These are phyloP conservation scores for Silene conica DNA, from an alignment of 148 eudicot genomes.

Conservation along the genomic window DNA sequence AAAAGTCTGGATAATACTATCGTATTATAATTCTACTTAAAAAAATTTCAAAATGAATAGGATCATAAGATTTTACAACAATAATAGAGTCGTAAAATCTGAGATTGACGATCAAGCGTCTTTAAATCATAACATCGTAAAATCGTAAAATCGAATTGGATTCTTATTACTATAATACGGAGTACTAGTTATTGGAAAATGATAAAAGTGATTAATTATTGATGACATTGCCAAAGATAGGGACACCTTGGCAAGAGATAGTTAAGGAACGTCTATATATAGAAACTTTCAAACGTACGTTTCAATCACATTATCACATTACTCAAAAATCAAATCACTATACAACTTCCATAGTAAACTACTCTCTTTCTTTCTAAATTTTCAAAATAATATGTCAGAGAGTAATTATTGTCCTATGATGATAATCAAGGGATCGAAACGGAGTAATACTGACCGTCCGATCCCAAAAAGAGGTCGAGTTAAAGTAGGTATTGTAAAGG, in stretches of 20 bases:
- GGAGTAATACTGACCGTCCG: slow-evolving; percentile 32
- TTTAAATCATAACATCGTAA: too few relatives aligned
- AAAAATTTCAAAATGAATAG: too few relatives aligned
- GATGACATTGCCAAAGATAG: not conserved
- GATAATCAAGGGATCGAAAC: slow-evolving; percentile 7
- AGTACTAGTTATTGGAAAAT: too few relatives aligned
- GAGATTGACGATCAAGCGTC: too few relatives aligned
- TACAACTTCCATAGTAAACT: not conserved
- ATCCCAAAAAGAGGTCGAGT: slow-evolving; percentile 41
- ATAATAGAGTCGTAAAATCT: too few relatives aligned
- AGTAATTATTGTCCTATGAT: slow-evolving; percentile 4
- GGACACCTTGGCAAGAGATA: not conserved
- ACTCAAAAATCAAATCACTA: not conserved
- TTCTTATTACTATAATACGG: too few relatives aligned
- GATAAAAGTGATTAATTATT: too few relatives aligned
- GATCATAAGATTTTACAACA: too few relatives aligned
- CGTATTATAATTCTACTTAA: too few relatives aligned
- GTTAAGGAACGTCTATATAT: not conserved
- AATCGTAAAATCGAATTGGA: too few relatives aligned
- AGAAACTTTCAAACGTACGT: not conserved
- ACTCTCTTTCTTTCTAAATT: not conserved
- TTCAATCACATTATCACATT: not conserved
- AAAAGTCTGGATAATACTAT: too few relatives aligned
- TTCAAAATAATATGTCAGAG: slow-evolving; percentile 15
- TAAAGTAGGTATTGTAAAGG: slow-evolving; percentile 24